Evolutionary conservation across 768 basidiomycete species (phyloP), one percentile per base, ranked within the genome.

Genomic region (Hemileccinum rubropunctum): DNA sequence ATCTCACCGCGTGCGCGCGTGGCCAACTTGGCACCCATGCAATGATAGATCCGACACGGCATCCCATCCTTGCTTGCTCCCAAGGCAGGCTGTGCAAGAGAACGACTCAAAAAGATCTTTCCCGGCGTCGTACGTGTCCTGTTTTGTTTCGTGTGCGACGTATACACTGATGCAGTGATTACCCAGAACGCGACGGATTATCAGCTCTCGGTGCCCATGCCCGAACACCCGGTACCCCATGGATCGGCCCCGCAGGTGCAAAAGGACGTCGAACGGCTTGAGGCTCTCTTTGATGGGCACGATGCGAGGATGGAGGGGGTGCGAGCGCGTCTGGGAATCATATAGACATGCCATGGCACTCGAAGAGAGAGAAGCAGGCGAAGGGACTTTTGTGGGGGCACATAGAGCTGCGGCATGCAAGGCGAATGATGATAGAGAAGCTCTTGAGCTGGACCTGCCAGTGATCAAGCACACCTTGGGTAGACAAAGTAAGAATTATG

Each of bases 11-110:
- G 82, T 1, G 90, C 95, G 18, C 79, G 91, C 14, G 60, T 93
- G 47, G 94, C 95, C 1, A 94, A 98, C 70, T 69, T 99, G 15
- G 93, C 88, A 10, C 88, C 94, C 0, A 90, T n/a, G n/a, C n/a
- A n/a, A n/a, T 94, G 84, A 97, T 98, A 94, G 95, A 98, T 67
- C 97, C 95, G 0, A 73, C 77, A 4, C 77, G 83, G 91, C 88
- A 59, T 20, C 47, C 51, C 13, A 26, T n/a, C 32, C 27, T 17
- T 23, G 9, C 17, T n/a, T 10, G 7, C 4, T 38, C 88, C 89
- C 18, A 99, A 99, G 67, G 95, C 97, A 0, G 84, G 84, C 51
- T 88, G 89, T 54, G 97, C 97, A 0, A 95, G 95, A 1, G 88
- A 81, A 15, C 73, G 80, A 26, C 68, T 98, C 58, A 88, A 83